phyloP scores from a whole-genome alignment of 108 stramenopile species.

The Epipyxis sp. region DNA sequence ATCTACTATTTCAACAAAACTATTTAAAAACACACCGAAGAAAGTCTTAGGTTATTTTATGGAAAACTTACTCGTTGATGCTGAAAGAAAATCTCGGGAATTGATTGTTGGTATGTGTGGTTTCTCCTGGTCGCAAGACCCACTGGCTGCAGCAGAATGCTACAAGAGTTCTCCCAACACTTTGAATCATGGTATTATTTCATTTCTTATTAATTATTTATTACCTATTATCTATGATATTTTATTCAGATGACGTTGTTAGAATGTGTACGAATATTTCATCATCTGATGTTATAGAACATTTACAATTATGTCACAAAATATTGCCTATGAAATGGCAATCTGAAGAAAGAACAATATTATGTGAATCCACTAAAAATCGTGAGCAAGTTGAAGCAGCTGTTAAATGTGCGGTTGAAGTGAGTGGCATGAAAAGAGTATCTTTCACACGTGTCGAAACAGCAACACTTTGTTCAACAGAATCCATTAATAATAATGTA shows the following conservation, averaged over 20 bases:
- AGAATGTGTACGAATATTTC: slow-evolving; percentile 6
- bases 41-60: slow-evolving; percentile 11
- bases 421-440: too few species aligned
- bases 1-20: background rate
- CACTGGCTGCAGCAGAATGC: slow-evolving; percentile 29
- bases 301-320: background rate
- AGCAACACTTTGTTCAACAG: too few species aligned
- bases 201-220: too few species aligned
- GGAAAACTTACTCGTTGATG: background rate
- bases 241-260: background rate
- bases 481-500: too few species aligned
- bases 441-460: too few species aligned
- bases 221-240: too few species aligned
- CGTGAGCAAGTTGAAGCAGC: background rate
- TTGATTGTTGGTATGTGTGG: slow-evolving; percentile 9
- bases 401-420: slow-evolving; percentile 30
- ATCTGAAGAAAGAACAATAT: background rate
- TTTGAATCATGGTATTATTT: slow-evolving; percentile 4
- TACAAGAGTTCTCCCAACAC: slow-evolving; percentile 4
- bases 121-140: slow-evolving; percentile 15
- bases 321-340: slow-evolving; percentile 15
- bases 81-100: background rate
- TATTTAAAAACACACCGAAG: slow-evolving; percentile 10
- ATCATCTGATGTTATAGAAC: background rate
- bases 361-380: background rate